Conservation (phyloP, 1,139 yeast genomes). For the Casaregolazyma suthepensis region DNA sequence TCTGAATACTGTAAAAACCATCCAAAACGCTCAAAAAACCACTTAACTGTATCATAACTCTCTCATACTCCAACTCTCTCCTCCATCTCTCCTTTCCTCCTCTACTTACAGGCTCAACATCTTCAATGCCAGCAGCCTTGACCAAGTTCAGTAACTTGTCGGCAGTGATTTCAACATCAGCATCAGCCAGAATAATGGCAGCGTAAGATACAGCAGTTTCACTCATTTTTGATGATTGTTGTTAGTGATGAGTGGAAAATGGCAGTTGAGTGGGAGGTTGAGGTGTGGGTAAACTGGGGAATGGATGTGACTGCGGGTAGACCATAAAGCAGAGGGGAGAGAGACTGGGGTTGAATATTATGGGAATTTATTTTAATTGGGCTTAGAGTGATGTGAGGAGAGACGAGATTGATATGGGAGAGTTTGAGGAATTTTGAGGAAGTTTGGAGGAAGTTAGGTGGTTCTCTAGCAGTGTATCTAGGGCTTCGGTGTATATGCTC, state of each 20-base stretch:
- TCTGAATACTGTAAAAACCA: background rate
- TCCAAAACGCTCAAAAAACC: background rate
- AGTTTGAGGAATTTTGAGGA: background rate
- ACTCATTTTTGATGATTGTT: constrained; percentile 37
- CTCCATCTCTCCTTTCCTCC: too few relatives aligned
- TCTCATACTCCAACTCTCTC: background rate
- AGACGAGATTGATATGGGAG: background rate
- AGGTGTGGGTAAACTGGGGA: background rate
- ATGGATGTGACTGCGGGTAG: background rate
- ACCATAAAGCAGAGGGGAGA: background rate
- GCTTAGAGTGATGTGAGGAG: background rate
- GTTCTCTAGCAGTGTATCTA: too few relatives aligned
- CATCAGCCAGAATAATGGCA: constrained; percentile 96
- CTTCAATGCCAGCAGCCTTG: constrained; percentile 81
- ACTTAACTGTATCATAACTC: background rate
- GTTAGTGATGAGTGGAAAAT: constrained; percentile 3
- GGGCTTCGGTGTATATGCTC: too few relatives aligned
- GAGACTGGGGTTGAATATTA: background rate
- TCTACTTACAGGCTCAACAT: constrained; percentile 54
- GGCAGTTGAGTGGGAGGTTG: constrained; percentile 3
- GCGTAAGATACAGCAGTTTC: constrained; percentile 73
- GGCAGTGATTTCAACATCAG: constrained; percentile 90
- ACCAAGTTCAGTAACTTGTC: constrained; percentile 82
- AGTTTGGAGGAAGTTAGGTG: too few relatives aligned
- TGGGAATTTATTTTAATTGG: background rate